Percentiles rank a stretch among this genome's conserved stretches.
These are phyloP conservation scores for Heterobasidion parviporum DNA, from an alignment of 1,284 basidiomycete genomes.

Conservation along the genomic window DNA sequence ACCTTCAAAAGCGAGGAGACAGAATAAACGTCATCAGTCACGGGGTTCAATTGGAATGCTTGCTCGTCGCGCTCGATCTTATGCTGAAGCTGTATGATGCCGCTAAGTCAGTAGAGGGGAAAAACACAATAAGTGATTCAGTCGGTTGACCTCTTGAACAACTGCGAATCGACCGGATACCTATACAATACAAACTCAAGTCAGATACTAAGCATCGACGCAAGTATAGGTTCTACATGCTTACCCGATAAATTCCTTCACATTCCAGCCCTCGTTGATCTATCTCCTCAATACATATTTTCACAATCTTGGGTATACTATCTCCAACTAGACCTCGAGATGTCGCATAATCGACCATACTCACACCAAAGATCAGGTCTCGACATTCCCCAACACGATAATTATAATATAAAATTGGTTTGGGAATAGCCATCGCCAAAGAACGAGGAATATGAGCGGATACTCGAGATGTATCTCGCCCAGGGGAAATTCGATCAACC, in stretches of 20 bases:
- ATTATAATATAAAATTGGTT: slow-evolving; percentile 68
- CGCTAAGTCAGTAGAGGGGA: background rate
- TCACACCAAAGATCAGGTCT: slow-evolving; percentile 89
- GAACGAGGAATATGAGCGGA: slow-evolving; percentile 48
- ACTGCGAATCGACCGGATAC: slow-evolving; percentile 81
- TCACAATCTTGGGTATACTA: slow-evolving; percentile 78
- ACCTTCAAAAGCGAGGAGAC: slow-evolving; percentile 93
- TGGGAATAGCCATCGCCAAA: slow-evolving; percentile 54
- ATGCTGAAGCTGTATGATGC: slow-evolving; percentile 60
- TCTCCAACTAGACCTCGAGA: slow-evolving; percentile 68
- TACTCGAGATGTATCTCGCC: slow-evolving; percentile 57
- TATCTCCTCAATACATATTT: slow-evolving; percentile 80
- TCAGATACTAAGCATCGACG: background rate
- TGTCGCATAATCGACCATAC: slow-evolving; percentile 87
- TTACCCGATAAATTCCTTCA: slow-evolving; percentile 82
- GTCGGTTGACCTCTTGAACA: slow-evolving; percentile 57
- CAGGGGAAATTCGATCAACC: slow-evolving; percentile 61
- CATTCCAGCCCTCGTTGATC: slow-evolving; percentile 73
- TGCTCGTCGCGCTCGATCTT: slow-evolving; percentile 87
- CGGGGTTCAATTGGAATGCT: slow-evolving; percentile 71
- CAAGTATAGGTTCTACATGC: slow-evolving; percentile 11
- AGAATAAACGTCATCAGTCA: slow-evolving; percentile 80
- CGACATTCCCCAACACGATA: slow-evolving; percentile 83
- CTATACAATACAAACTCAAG: slow-evolving; percentile 25
- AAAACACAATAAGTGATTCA: too few species aligned